These are phyloP conservation scores for Diphasiastrum complanatum DNA, from an alignment of 83 land plant genomes.

Conservation along the genomic window DNA sequence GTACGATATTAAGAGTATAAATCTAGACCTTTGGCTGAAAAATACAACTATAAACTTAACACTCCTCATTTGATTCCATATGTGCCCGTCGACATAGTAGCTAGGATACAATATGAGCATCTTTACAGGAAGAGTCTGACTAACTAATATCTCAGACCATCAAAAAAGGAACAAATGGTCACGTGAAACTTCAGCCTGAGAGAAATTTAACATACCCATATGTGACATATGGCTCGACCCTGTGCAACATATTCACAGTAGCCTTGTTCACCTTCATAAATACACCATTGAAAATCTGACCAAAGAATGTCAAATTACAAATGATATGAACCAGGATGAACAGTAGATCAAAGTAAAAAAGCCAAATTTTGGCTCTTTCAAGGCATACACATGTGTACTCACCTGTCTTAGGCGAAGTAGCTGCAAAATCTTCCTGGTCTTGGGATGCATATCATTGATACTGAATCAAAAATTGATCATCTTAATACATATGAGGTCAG, in stretches of 20 bases:
- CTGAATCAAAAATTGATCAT: constrained; percentile 24
- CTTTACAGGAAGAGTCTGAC: neutral
- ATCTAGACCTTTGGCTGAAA: neutral
- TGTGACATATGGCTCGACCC: constrained; percentile 66
- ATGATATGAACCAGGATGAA: neutral
- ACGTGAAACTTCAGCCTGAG: neutral
- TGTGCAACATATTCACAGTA: constrained; percentile 37
- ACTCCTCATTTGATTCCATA: too few species aligned
- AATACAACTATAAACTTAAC: neutral
- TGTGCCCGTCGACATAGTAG: too few species aligned
- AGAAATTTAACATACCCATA: constrained; percentile 44
- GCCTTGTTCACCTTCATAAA: constrained; percentile 51
- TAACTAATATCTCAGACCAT: neutral
- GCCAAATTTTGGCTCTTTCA: neutral
- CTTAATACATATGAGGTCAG: neutral
- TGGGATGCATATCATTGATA: constrained; percentile 54
- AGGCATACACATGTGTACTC: neutral
- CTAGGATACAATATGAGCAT: neutral
- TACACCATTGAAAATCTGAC: constrained; percentile 50
- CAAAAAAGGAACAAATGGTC: neutral
- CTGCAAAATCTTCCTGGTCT: constrained; percentile 42
- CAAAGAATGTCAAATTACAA: neutral
- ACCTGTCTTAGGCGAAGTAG: constrained; percentile 36
- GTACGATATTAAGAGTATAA: neutral
- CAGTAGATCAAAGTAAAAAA: neutral